Evolutionary conservation across 129 eudicot genomes (phyloP).

Genomic region (Helichrysum umbraculigerum): DNA sequence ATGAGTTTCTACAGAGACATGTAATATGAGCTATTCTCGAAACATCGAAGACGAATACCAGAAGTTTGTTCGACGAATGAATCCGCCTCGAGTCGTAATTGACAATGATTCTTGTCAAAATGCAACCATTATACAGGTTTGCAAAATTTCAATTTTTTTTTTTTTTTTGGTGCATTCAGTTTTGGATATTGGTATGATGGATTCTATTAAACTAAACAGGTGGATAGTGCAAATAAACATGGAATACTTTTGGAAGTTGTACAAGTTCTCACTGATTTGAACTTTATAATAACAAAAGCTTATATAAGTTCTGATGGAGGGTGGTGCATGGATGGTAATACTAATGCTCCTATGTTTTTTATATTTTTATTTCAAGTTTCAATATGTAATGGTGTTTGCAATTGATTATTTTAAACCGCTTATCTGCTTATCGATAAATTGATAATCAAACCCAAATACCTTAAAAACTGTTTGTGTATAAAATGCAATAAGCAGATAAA

Average conservation of each 20-base stretch:
- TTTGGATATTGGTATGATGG: background rate
- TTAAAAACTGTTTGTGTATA: background rate
- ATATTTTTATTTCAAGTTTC: background rate
- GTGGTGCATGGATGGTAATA: constrained; percentile 96
- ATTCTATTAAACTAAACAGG: constrained; percentile 42
- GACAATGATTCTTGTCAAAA: constrained; percentile 69
- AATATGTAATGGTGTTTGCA: background rate
- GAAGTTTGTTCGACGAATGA: constrained; percentile 84
- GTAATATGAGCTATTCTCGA: constrained; percentile 56
- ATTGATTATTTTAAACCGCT: background rate
- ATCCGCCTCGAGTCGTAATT: constrained; percentile 81
- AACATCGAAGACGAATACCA: constrained; percentile 85
- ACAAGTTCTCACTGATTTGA: constrained; percentile 85
- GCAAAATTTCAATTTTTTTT: background rate
- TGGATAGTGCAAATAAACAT: constrained; percentile 86
- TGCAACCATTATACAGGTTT: constrained; percentile 76
- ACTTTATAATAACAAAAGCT: constrained; percentile 65
- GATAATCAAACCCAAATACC: background rate
- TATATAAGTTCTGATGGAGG: constrained; percentile 94
- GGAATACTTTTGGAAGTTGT: constrained; percentile 87
- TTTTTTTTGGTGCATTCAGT: background rate
- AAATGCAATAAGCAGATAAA: background rate
- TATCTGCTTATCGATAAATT: background rate
- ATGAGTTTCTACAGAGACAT: constrained; percentile 45
- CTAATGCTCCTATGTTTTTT: background rate